phyloP scores from a whole-genome alignment of 768 basidiomycete genomes.

The Mycena albidolilacea region DNA sequence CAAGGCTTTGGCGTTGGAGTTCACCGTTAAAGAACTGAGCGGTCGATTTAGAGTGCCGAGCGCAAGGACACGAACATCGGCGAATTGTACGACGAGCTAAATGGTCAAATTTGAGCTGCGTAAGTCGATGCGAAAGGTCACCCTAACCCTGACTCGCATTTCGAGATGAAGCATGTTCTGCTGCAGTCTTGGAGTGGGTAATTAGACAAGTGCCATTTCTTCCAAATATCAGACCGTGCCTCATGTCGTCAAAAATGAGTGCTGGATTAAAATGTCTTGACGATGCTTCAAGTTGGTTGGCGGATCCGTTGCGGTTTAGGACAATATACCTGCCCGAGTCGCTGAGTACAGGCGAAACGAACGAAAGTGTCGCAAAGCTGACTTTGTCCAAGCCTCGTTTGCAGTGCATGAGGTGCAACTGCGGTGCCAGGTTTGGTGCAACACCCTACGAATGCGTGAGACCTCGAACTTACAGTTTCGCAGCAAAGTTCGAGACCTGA shows the following conservation, averaged over 20 bases:
- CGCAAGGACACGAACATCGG: constrained; percentile 81
- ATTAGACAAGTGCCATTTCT: neutral
- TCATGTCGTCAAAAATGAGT: constrained; percentile 80
- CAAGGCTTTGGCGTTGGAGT: constrained; percentile 77
- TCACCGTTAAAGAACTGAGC: constrained; percentile 68
- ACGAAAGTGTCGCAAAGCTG: constrained; percentile 38
- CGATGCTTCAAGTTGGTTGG: constrained; percentile 77
- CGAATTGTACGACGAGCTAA: constrained; percentile 78
- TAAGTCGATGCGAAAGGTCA: constrained; percentile 21
- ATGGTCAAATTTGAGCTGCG: constrained; percentile 19
- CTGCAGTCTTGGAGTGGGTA: constrained; percentile 62
- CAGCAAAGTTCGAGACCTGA: constrained; percentile 65
- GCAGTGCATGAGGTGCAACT: constrained; percentile 77
- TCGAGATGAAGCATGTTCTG: constrained; percentile 77
- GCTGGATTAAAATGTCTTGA: constrained; percentile 80
- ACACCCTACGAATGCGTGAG: constrained; percentile 56
- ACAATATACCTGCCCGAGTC: constrained; percentile 71
- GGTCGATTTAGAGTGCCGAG: constrained; percentile 77
- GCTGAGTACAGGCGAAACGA: constrained; percentile 34
- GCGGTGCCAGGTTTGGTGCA: constrained; percentile 80
- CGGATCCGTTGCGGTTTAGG: constrained; percentile 81
- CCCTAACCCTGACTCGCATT: constrained; percentile 74
- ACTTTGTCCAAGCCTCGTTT: constrained; percentile 91
- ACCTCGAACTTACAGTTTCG: constrained; percentile 27
- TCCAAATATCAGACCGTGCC: constrained; percentile 59